Evolutionary conservation across 176 grass and related monocot species (phyloP).

Genomic region (Oryza coarctata): DNA sequence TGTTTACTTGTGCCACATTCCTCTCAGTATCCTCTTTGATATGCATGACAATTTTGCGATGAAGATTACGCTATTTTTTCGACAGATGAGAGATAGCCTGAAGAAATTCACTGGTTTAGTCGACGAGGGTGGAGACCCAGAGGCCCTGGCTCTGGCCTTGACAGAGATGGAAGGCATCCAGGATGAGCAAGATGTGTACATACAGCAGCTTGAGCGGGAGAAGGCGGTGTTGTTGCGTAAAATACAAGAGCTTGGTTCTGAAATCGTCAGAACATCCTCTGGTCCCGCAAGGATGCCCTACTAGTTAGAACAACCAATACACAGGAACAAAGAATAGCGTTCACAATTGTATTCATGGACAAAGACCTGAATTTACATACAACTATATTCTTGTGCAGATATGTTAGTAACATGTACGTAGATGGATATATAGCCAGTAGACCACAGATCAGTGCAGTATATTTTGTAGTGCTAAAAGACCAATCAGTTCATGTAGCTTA

Average conservation of each 20-base stretch:
- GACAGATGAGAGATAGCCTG: slow-evolving; percentile 64
- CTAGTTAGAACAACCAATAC: slow-evolving; percentile 33
- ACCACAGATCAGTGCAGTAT: not conserved
- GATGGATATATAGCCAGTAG: slow-evolving; percentile 17
- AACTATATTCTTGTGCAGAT: not conserved
- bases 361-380: slow-evolving; percentile 12
- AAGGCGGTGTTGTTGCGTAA: slow-evolving; percentile 52
- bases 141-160: slow-evolving; percentile 56
- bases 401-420: slow-evolving; percentile 24
- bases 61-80: slow-evolving; percentile 4
- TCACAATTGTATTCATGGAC: not conserved
- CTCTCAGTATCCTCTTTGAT: not conserved
- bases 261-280: slow-evolving; percentile 67
- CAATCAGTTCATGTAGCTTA: not conserved
- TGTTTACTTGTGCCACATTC: not conserved
- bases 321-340: not conserved
- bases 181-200: slow-evolving; percentile 66
- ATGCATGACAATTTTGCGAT: not conserved
- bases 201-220: slow-evolving; percentile 73
- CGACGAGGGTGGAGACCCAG: slow-evolving; percentile 64
- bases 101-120: slow-evolving; percentile 63
- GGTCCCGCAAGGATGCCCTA: slow-evolving; percentile 41
- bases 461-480: not conserved
- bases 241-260: slow-evolving; percentile 64
- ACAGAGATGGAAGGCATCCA: slow-evolving; percentile 69